Base-by-base conservation (phyloP, 805 yeast genomes). In the Wickerhamiella sorbophila region DNA sequence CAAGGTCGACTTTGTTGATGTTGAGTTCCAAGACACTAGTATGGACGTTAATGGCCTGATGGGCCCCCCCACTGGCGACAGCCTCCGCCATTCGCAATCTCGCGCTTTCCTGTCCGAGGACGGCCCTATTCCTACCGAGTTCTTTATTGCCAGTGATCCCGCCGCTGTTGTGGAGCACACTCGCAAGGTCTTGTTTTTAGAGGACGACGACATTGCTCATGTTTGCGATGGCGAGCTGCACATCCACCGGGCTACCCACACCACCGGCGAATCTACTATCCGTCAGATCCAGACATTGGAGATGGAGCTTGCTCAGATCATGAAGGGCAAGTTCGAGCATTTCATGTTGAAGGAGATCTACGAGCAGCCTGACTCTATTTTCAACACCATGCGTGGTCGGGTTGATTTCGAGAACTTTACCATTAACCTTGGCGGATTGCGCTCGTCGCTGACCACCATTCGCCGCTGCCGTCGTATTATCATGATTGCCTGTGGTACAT, bases 401-500 rank as follows among this genome's bases (percentile, higher is more conserved):
- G 71, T 91, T 48, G 97, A 91, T 64, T 91, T 91, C 58, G 86
- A 77, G 36, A 77, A 78, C 60, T 70, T 71, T 53, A 68, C 65
- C 34, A 80, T 91, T 52, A 81, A 74, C 51, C 71, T 91, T 47
- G 98, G 98, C 57, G 99, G 99, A 33, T 71, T 91, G 56, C 75
- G 80, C 52, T 71, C 80, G 14, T 83, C 78, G 72, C 69, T 91
- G 48, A 77, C 91, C 22, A 82, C 91, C 36, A 83, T 91, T 48
- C 76, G 97, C 66, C 77, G 95, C 58, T 86, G 95, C 54, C 77
- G 96, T 66, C 77, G 98, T 64, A 73, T 91, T 55, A 83, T 87
- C 46, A 91, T 91, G 97, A 83, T 91, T 66, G 99, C 98, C 1
- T 91, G 99, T 67, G 99, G 99, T 67, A 91, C 99, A 5, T 91